phyloP scores from a whole-genome alignment of 2,329 filamentous ascomycete species.

The Cytospora leucostoma region DNA sequence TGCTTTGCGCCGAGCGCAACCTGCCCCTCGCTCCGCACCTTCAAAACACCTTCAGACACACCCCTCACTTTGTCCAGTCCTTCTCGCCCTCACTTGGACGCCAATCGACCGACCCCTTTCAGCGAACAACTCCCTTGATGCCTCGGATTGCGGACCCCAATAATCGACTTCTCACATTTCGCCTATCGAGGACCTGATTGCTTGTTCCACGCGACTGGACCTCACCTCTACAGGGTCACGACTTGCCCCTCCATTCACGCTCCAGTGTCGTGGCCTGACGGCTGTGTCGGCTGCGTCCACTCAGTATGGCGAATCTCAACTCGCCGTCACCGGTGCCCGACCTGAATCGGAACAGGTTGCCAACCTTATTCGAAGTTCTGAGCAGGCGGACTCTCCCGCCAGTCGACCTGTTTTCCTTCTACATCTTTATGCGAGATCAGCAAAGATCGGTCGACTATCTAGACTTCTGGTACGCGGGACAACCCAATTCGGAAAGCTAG shows the following conservation, averaged over 20 bases:
- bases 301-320: constrained; percentile 41
- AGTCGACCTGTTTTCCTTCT: constrained; percentile 97
- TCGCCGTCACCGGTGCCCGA: constrained; percentile 60
- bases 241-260: constrained; percentile 3
- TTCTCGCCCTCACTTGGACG: constrained; percentile 12
- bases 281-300: background rate
- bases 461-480: constrained; percentile 81
- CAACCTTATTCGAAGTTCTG: constrained; percentile 93
- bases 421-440: constrained; percentile 99
- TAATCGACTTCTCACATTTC: constrained; percentile 13
- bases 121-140: constrained; percentile 5
- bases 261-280: constrained; percentile 12
- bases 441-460: constrained; percentile 97
- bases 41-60: background rate
- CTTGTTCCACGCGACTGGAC: background rate
- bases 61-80: constrained; percentile 8
- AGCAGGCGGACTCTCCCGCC: constrained; percentile 92
- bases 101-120: constrained; percentile 7
- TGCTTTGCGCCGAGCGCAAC: constrained; percentile 19
- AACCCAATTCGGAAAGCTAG: background rate
- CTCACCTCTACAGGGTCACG: background rate
- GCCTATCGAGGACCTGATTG: constrained; percentile 13
- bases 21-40: constrained; percentile 22
- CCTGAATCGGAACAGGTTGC: constrained; percentile 76
- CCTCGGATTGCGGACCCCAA: constrained; percentile 12